Conservation (phyloP, 1,284 basidiomycete genomes). For the Hypsizygus ulmarius region DNA sequence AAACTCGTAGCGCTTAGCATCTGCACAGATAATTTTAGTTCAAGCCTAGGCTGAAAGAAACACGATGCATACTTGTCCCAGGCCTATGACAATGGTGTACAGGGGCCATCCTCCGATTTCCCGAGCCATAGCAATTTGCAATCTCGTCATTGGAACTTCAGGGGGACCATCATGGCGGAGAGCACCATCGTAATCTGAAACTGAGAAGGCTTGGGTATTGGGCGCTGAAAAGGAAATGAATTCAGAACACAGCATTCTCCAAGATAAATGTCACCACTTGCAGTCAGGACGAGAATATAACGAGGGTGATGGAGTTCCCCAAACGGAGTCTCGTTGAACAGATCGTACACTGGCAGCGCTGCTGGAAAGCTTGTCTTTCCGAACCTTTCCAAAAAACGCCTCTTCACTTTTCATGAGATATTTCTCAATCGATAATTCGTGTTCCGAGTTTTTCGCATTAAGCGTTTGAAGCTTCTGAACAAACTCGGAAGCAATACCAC, state of each 20-base stretch:
- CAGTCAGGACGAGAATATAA: slow-evolving; percentile 75
- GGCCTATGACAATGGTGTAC: slow-evolving; percentile 84
- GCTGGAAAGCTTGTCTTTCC: slow-evolving; percentile 78
- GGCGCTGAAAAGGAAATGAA: slow-evolving; percentile 47
- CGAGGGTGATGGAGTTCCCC: slow-evolving; percentile 72
- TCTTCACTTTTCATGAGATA: slow-evolving; percentile 89
- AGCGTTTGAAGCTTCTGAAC: slow-evolving; percentile 81
- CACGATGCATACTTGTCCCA: slow-evolving; percentile 64
- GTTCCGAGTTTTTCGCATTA: slow-evolving; percentile 83
- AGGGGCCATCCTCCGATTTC: slow-evolving; percentile 83
- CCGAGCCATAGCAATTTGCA: slow-evolving; percentile 80
- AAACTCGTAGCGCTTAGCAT: slow-evolving; percentile 90
- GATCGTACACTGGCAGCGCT: slow-evolving; percentile 77
- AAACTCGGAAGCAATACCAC: slow-evolving; percentile 86
- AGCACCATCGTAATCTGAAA: slow-evolving; percentile 51
- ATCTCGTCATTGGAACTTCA: slow-evolving; percentile 69
- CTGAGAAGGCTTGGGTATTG: slow-evolving; percentile 46
- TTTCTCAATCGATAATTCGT: slow-evolving; percentile 88
- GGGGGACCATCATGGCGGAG: slow-evolving; percentile 50
- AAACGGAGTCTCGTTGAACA: slow-evolving; percentile 77
- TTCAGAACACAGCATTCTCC: slow-evolving; percentile 4
- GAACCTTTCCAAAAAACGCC: slow-evolving; percentile 86
- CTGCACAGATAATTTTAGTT: slow-evolving; percentile 30
- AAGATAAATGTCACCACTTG: slow-evolving; percentile 33
- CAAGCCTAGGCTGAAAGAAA: background rate